Percentiles rank a stretch among this genome's conserved stretches.
phyloP scores from a whole-genome alignment of 805 yeast species.

The Hanseniaspora valbyensis region DNA sequence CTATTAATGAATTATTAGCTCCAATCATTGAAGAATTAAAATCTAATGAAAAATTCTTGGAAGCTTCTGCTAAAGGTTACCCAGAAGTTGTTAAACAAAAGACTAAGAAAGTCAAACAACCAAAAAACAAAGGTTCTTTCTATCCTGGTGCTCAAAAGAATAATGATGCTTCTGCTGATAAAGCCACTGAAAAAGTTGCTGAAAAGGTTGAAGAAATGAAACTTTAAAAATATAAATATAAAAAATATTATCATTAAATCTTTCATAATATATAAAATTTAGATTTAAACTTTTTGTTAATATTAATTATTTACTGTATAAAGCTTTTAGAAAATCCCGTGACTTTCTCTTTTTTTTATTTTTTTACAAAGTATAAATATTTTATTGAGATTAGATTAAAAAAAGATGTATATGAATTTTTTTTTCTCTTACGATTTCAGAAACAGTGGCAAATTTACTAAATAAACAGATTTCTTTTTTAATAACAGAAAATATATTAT shows the following conservation, averaged over 20 bases:
- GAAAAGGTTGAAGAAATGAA: constrained; percentile 24
- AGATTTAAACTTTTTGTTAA: too few species aligned
- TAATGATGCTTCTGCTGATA: constrained; percentile 25
- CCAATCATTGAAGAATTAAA: constrained; percentile 70
- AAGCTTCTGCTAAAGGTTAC: constrained; percentile 68
- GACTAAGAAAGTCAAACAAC: constrained; percentile 59
- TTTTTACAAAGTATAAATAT: too few species aligned
- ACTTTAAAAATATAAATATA: neutral
- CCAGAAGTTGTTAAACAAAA: constrained; percentile 57
- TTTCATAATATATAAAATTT: too few species aligned
- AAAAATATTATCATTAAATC: neutral
- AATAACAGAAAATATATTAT: too few species aligned
- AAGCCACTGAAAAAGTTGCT: constrained; percentile 30
- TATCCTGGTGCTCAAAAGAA: constrained; percentile 56
- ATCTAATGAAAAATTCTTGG: constrained; percentile 58
- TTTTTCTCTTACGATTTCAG: too few species aligned
- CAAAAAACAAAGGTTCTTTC: constrained; percentile 79
- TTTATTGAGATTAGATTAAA: too few species aligned
- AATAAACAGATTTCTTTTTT: too few species aligned
- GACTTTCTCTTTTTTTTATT: too few species aligned
- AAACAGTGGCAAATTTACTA: too few species aligned
- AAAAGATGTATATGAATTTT: too few species aligned
- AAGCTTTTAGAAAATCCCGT: too few species aligned
- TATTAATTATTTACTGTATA: too few species aligned
- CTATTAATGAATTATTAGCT: constrained; percentile 65